Evolutionary conservation across 2,329 filamentous ascomycete genomes (phyloP).

Genomic region (Ceratocystis destructans): DNA sequence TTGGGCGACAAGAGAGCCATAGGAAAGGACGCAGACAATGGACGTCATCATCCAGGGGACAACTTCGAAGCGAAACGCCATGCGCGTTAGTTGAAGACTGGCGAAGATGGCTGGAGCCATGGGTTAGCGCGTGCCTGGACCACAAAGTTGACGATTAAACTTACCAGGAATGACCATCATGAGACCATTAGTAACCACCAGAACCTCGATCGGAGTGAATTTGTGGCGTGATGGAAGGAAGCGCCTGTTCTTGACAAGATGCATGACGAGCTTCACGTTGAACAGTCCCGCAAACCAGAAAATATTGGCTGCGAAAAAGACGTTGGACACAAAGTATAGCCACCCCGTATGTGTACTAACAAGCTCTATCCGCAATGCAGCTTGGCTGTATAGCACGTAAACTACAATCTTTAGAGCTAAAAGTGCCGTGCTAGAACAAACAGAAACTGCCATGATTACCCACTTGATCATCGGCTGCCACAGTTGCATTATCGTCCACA

Average conservation of each 20-base stretch:
- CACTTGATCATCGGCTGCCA: conserved; percentile 32
- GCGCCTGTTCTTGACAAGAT: conserved; percentile 35
- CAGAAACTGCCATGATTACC: conserved; percentile 21
- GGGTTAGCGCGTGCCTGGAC: neutral
- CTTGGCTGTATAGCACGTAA: conserved; percentile 23
- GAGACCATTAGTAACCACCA: conserved; percentile 42
- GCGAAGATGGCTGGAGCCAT: conserved; percentile 35
- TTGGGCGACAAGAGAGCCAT: conserved; percentile 40
- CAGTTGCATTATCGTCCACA: conserved; percentile 38
- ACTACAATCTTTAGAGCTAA: conserved; percentile 24
- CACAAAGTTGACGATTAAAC: conserved; percentile 18
- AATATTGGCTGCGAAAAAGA: conserved; percentile 31
- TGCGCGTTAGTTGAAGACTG: conserved; percentile 30
- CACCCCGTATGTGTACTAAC: conserved; percentile 18
- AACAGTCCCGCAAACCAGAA: conserved; percentile 44
- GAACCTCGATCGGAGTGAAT: conserved; percentile 39
- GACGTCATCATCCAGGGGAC: conserved; percentile 37
- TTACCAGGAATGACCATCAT: conserved; percentile 44
- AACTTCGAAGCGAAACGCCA: conserved; percentile 33
- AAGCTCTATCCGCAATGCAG: conserved; percentile 17
- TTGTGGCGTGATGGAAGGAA: conserved; percentile 32
- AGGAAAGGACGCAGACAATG: conserved; percentile 38
- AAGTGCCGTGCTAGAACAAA: conserved; percentile 22
- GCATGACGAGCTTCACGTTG: conserved; percentile 36
- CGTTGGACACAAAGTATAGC: conserved; percentile 29